phyloP scores from a whole-genome alignment of 2,329 filamentous ascomycete genomes.

The Aureobasidium sp. region DNA sequence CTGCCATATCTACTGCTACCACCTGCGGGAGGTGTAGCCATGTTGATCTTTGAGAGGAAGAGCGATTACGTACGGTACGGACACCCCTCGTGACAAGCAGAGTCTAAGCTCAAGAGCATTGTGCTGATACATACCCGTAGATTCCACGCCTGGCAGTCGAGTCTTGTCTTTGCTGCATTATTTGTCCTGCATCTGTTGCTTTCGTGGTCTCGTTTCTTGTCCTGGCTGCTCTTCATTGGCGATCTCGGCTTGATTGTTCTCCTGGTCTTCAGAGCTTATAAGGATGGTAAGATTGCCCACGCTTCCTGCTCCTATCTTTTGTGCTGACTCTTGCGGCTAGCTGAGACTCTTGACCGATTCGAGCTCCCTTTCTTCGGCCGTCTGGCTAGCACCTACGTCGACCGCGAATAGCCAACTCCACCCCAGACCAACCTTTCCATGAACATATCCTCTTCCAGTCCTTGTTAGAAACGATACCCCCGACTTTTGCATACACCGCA shows the following conservation, averaged over 20 bases:
- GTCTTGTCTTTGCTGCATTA: conserved; percentile 28
- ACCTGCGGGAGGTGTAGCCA: conserved; percentile 73
- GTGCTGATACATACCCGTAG: conserved; percentile 33
- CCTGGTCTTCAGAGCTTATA: conserved; percentile 70
- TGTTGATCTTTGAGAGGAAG: conserved; percentile 83
- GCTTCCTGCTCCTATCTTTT: neutral
- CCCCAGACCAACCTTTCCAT: neutral
- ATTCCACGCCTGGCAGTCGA: conserved; percentile 87
- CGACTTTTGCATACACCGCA: neutral
- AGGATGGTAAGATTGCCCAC: conserved; percentile 54
- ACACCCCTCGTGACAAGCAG: neutral
- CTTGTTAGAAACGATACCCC: conserved; percentile 3
- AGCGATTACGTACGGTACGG: conserved; percentile 86
- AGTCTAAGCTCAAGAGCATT: neutral
- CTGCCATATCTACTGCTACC: conserved; percentile 81
- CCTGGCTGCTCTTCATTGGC: conserved; percentile 69
- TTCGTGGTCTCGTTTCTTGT: conserved; percentile 74
- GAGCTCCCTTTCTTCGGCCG: conserved; percentile 82
- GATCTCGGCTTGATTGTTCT: conserved; percentile 71
- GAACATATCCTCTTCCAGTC: neutral
- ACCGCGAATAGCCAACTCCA: conserved; percentile 59
- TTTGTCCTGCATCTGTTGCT: conserved; percentile 78
- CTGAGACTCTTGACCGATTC: conserved; percentile 58
- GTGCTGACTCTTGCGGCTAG: conserved; percentile 27
- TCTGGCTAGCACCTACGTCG: conserved; percentile 80